A percentile compares a stretch with the other conserved stretches of the same genome.
Evolutionary conservation across 352 stramenopile species (phyloP).

Genomic region (Phytophthora pseudosyringae): DNA sequence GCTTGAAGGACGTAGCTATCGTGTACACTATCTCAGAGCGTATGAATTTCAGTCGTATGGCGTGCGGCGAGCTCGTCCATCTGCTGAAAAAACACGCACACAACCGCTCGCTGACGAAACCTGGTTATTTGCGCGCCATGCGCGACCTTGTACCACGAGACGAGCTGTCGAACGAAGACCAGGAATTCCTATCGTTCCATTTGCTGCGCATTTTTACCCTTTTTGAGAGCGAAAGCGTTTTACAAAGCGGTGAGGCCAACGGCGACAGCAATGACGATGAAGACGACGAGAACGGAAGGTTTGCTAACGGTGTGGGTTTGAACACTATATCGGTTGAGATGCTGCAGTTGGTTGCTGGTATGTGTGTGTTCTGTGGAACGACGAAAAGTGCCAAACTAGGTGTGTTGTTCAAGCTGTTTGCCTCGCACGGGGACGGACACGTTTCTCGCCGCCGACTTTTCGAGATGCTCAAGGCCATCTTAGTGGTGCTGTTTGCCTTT

Average conservation of each 20-base stretch:
- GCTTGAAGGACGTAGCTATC: slow-evolving; percentile 85
- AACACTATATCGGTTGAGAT: slow-evolving; percentile 75
- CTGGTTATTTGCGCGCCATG: slow-evolving; percentile 80
- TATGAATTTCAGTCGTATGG: slow-evolving; percentile 80
- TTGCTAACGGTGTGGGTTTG: slow-evolving; percentile 29
- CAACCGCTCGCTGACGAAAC: slow-evolving; percentile 73
- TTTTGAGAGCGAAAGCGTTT: slow-evolving; percentile 78
- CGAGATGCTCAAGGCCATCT: slow-evolving; percentile 81
- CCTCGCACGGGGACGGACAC: slow-evolving; percentile 61
- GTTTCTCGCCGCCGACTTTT: slow-evolving; percentile 81
- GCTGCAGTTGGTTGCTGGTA: slow-evolving; percentile 75
- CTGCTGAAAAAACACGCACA: slow-evolving; percentile 74
- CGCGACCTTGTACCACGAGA: slow-evolving; percentile 76
- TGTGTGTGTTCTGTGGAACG: slow-evolving; percentile 94
- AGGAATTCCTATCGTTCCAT: slow-evolving; percentile 90
- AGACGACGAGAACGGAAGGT: slow-evolving; percentile 18
- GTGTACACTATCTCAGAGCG: slow-evolving; percentile 89
- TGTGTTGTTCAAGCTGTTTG: slow-evolving; percentile 86
- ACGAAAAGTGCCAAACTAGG: slow-evolving; percentile 96
- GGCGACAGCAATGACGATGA: slow-evolving; percentile 29
- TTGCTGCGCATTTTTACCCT: slow-evolving; percentile 83
- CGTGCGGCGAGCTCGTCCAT: slow-evolving; percentile 68
- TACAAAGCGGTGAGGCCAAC: slow-evolving; percentile 46
- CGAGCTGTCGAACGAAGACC: slow-evolving; percentile 81
- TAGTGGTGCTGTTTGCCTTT: slow-evolving; percentile 87